Evolutionary conservation across 2,329 filamentous ascomycete genomes (phyloP), one percentile per base, ranked within the genome.

Genomic region (Penicillium sp.): DNA sequence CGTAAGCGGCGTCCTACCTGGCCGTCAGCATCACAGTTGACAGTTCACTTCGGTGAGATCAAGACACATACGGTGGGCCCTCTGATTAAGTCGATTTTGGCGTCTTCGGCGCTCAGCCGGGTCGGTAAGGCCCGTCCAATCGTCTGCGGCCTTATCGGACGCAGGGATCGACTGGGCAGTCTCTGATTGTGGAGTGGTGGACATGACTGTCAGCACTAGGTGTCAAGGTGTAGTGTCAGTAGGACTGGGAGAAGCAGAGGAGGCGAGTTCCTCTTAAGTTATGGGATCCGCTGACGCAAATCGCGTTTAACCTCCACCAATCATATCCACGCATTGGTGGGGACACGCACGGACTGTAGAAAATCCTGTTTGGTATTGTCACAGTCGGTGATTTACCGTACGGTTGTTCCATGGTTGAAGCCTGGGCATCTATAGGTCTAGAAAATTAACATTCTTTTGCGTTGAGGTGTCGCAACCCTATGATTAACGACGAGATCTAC

Each of bases 41-140:
- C 20, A 25, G 8, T 40, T 27, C 12, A 40, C 6, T 18, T 6
- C 13, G 27, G 27, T 28, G 27, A 24, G 5, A 15, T 27, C 38
- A n/a, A 23, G 9, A 24, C 28, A 40, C 28, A 27, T 49, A 67
- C 64, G 56, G 45, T 57, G 60, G n/a, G 63, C 63, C 37, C 64
- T 49, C 50, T 67, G 64, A 28, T 67, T 67, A 24, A 67, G 52
- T 18, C 64, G 57, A 41, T 67, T 67, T 45, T 67, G 64, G 35
- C 57, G 55, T 35, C 59, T 53, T n/a, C 64, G 58, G 3, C 64
- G 54, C 45, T 66, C 63, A 35, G 54, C 54, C 5, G 58, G 55
- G 39, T 66, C 63, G 6, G 53, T 60, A 7, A 64, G 46, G 6
- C 59, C 60, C 10, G 53, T 42, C 64, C 64, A 65, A n/a, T 62